Evolutionary conservation across 2,329 filamentous ascomycete species (phyloP), one percentile per base, ranked within the genome.

Genomic region (Colletotrichum tanaceti): DNA sequence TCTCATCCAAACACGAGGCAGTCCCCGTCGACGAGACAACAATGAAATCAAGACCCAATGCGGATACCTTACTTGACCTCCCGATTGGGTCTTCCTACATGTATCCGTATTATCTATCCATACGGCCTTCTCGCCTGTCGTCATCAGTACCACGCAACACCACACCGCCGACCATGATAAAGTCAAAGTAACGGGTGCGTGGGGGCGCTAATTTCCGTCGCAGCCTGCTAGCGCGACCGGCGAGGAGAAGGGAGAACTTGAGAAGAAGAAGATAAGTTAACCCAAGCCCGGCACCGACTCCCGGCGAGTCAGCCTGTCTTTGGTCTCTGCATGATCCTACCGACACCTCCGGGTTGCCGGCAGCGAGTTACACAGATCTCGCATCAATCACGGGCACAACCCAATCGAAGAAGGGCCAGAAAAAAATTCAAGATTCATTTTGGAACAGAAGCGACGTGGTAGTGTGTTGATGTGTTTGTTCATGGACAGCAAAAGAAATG

Each of bases 401-500:
- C 28, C 53, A 43, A 28, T 10, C 39, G 35, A 46, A 28, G 32
- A 39, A 35, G 20, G 5, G 41, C 13, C n/a, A n/a, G n/a, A n/a
- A n/a, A n/a, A n/a, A n/a, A 10, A n/a, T 38, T 32, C 4, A 44
- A 46, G 22, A 16, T 4, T 10, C 28, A 3, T 7, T 28, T 38
- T 3, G 18, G 28, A 14, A 7, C 32, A 35, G 24, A 18, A 46
- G 24, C 39, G 41, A n/a, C 22, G 43, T 39, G 32, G 32, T 35
- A 35, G 7, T 35, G 32, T 35, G 2, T 35, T 35, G 32, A 10
- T 35, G 32, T 35, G 32, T 16, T 3, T 44, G 61, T 49, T 28
- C 43, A 16, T 66, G 57, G 46, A 69, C 50, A 49, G 53, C 39
- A 41, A 65, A 68, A 66, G 57, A 69, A 61, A 66, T 69, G 67